Percentiles rank a stretch among this genome's conserved stretches.
Conservation (phyloP, 2,329 filamentous ascomycete genomes). For the Fusarium napiforme region DNA sequence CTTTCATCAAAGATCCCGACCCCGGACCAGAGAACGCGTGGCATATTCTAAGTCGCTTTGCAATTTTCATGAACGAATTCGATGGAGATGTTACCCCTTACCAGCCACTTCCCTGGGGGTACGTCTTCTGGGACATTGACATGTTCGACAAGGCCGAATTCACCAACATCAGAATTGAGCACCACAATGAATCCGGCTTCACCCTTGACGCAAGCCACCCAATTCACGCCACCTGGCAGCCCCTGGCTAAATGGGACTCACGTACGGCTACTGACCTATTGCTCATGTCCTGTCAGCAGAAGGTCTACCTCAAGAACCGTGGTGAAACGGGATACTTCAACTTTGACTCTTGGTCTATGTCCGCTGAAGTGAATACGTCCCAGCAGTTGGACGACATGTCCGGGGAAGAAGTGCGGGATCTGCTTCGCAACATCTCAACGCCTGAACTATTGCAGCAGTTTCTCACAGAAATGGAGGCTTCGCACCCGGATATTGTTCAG, state of each 20-base stretch:
- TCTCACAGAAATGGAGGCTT: neutral
- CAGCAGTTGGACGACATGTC: neutral
- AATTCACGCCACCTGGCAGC: neutral
- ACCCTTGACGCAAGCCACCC: neutral
- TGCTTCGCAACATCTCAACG: neutral
- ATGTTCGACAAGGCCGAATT: slow-evolving; percentile 9
- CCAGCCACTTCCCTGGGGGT: neutral
- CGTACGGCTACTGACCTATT: neutral
- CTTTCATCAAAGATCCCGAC: slow-evolving; percentile 18
- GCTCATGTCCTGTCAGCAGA: neutral
- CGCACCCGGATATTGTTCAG: neutral
- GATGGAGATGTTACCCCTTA: no score
- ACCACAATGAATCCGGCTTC: neutral
- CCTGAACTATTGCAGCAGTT: neutral
- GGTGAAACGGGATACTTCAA: slow-evolving; percentile 11
- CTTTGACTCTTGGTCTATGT: neutral
- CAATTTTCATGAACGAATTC: neutral
- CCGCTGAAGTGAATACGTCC: neutral
- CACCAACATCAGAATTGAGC: neutral
- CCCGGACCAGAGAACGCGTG: slow-evolving; percentile 3
- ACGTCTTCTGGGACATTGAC: slow-evolving; percentile 19
- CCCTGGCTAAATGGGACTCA: neutral
- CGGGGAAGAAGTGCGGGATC: neutral
- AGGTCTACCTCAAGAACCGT: neutral
- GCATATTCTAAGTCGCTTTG: neutral